Conservation (phyloP, 257 asterid species). For the Przewalskia tangutica region DNA sequence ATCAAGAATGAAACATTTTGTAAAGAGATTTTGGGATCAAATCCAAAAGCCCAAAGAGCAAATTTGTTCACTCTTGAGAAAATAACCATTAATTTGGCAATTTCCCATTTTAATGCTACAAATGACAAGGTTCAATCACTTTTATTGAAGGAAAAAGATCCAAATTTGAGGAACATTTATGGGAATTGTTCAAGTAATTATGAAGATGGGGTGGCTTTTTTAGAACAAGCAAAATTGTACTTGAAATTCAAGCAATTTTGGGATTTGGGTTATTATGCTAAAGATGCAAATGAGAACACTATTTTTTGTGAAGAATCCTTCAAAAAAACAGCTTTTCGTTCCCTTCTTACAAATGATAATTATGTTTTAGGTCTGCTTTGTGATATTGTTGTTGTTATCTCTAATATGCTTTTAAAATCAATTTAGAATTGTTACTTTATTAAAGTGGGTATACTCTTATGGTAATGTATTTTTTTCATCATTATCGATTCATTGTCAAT, state of each 20-base stretch:
- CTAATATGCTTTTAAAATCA: neutral
- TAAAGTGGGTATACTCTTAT: neutral
- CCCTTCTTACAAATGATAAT: neutral
- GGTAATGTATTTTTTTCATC: too few species aligned
- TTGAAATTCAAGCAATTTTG: neutral
- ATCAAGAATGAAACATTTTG: neutral
- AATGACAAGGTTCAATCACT: neutral
- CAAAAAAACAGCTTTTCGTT: neutral
- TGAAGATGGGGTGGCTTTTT: neutral
- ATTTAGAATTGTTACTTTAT: neutral
- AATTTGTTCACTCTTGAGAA: neutral
- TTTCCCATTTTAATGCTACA: neutral
- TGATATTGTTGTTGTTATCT: neutral
- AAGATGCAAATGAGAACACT: neutral
- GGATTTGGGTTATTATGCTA: neutral
- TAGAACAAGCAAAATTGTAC: neutral
- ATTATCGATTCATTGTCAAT: too few species aligned
- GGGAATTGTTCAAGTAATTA: constrained; percentile 3
- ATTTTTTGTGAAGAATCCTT: neutral
- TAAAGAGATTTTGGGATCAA: neutral
- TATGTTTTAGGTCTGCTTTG: neutral
- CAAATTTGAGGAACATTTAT: neutral
- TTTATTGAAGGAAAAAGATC: neutral
- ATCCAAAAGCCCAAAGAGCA: neutral
- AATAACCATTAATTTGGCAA: neutral